Evolutionary conservation across 768 basidiomycete genomes (phyloP).

Genomic region (Mycena vitilis): DNA sequence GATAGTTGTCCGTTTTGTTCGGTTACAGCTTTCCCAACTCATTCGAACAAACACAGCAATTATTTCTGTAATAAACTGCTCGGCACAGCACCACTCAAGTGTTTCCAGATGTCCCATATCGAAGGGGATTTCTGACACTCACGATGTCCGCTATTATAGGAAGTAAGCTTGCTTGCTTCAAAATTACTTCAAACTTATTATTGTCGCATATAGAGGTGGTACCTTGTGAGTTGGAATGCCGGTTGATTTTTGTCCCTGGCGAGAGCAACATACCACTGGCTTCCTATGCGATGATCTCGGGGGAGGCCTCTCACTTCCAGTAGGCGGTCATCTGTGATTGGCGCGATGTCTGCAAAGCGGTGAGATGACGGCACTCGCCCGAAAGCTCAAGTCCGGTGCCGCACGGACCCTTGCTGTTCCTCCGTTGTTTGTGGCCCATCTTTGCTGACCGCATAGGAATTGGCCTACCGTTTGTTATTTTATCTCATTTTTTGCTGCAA

Average conservation of each 20-base stretch:
- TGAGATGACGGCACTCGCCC: background rate
- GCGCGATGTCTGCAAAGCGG: background rate
- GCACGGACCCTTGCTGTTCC: background rate
- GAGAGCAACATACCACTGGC: constrained; percentile 1
- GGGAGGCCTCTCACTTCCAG: background rate
- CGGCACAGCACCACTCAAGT: no score
- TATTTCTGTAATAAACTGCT: no score
- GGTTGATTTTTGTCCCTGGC: background rate
- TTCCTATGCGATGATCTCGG: constrained; percentile 19
- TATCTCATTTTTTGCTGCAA: constrained; percentile 1
- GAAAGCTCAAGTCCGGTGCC: background rate
- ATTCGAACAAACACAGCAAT: no score
- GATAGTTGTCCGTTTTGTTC: no score
- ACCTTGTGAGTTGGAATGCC: constrained; percentile 17
- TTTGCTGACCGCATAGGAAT: background rate
- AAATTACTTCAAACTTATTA: background rate
- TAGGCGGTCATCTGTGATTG: constrained; percentile 1
- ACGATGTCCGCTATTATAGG: background rate
- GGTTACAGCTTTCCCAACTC: no score
- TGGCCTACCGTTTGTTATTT: background rate
- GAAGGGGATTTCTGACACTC: no score
- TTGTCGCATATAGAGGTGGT: constrained; percentile 24
- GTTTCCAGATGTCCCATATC: no score
- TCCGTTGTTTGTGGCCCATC: background rate
- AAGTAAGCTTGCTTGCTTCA: background rate